These are phyloP conservation scores for Physaria fendleri DNA, from an alignment of 345 rosid genomes.

Conservation along the genomic window DNA sequence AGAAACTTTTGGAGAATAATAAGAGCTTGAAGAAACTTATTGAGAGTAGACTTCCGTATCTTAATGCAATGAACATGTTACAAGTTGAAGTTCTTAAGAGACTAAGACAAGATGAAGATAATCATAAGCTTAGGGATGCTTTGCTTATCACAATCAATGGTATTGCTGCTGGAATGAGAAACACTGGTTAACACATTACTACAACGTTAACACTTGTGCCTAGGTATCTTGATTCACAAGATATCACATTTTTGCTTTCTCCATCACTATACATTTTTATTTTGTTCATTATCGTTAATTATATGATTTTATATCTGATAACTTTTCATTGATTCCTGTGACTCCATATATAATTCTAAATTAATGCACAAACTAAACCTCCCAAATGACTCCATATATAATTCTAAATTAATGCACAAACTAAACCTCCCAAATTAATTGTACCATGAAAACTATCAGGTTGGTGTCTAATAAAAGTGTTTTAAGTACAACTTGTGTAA, in stretches of 20 bases:
- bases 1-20: conserved; percentile 63
- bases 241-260: not conserved
- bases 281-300: too few relatives aligned
- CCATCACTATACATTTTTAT: too few relatives aligned
- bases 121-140: conserved; percentile 80
- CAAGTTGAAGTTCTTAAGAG: conserved; percentile 91
- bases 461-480: too few relatives aligned
- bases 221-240: not conserved
- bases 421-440: too few relatives aligned
- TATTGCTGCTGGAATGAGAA: conserved; percentile 97
- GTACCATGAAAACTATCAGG: too few relatives aligned
- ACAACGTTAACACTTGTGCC: not conserved
- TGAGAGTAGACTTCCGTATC: conserved; percentile 85
- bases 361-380: too few relatives aligned
- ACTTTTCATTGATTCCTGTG: too few relatives aligned
- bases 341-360: too few relatives aligned
- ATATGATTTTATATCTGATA: too few relatives aligned
- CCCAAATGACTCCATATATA: too few relatives aligned
- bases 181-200: conserved; percentile 44
- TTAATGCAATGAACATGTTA: conserved; percentile 84
- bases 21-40: conserved; percentile 82
- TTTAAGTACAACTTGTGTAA: not conserved
- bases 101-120: conserved; percentile 76
- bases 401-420: too few relatives aligned
- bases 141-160: conserved; percentile 91